Conservation (phyloP, 768 basidiomycete species). For the Gloeopeniophorella convolvens region DNA sequence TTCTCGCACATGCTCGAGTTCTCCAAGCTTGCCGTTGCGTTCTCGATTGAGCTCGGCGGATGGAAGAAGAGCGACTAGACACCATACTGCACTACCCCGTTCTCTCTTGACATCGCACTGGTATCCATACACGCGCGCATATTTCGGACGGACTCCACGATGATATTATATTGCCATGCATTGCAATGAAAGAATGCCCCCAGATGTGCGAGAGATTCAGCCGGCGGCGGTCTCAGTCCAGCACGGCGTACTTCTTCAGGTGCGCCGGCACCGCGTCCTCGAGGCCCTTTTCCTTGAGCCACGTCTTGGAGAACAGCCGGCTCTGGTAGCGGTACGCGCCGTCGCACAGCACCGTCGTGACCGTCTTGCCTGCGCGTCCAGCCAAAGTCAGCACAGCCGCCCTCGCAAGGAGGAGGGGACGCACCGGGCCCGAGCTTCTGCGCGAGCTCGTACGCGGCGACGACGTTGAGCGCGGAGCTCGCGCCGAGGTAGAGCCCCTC, state of each 20-base stretch:
- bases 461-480: slow-evolving; percentile 90
- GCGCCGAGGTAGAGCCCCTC: slow-evolving; percentile 96
- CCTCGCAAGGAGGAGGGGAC: slow-evolving; percentile 1
- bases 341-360: slow-evolving; percentile 89
- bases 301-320: slow-evolving; percentile 87
- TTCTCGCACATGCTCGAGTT: slow-evolving; percentile 81
- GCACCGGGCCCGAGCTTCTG: slow-evolving; percentile 76
- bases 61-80: slow-evolving; percentile 29
- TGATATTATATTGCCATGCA: not conserved
- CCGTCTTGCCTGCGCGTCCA: slow-evolving; percentile 52
- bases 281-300: slow-evolving; percentile 80
- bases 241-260: slow-evolving; percentile 83
- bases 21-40: slow-evolving; percentile 48
- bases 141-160: not conserved
- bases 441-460: slow-evolving; percentile 87
- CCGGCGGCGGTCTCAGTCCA: too few relatives aligned
- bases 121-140: too few relatives aligned
- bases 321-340: slow-evolving; percentile 98
- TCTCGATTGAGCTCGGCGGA: slow-evolving; percentile 46
- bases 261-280: slow-evolving; percentile 72
- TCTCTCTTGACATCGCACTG: too few relatives aligned
- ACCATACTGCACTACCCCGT: too few relatives aligned
- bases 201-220: too few relatives aligned
- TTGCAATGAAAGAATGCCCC: too few relatives aligned
- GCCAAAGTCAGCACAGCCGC: not conserved